Conservation (phyloP, 108 stramenopile species). For the Seminavis robusta region DNA sequence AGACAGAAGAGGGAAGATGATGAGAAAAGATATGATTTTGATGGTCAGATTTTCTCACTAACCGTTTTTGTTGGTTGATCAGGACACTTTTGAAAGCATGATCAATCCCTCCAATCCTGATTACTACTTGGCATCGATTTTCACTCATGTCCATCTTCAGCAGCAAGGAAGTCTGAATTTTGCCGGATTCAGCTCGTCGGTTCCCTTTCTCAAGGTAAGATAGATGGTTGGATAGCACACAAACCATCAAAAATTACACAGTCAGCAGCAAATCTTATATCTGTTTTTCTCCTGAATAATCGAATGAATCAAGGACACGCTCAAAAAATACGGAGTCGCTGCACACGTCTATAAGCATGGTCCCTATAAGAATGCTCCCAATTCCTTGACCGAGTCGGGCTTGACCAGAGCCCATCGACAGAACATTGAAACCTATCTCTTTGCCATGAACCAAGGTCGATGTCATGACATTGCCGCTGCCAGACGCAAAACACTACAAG, state of each 20-base stretch:
- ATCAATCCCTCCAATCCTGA: constrained; percentile 39
- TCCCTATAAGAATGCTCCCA: constrained; percentile 72
- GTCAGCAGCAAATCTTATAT: too few relatives aligned
- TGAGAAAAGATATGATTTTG: too few relatives aligned
- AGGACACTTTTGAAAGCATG: constrained; percentile 44
- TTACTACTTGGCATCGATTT: constrained; percentile 66
- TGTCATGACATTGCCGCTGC: constrained; percentile 42
- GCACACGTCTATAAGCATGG: constrained; percentile 82
- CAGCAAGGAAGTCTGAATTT: constrained; percentile 56
- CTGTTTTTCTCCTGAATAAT: too few relatives aligned
- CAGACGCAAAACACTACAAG: neutral
- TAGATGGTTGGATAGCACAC: too few relatives aligned
- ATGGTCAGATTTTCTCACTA: neutral
- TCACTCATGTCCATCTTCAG: constrained; percentile 63
- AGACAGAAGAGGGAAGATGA: too few relatives aligned
- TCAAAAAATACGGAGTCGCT: constrained; percentile 67
- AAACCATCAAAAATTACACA: too few relatives aligned
- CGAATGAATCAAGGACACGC: too few relatives aligned
- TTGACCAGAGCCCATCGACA: constrained; percentile 57
- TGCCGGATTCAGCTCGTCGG: constrained; percentile 41
- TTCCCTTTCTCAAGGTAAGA: constrained; percentile 53
- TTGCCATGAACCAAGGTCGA: constrained; percentile 45
- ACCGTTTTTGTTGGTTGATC: neutral
- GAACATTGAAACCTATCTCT: constrained; percentile 32
- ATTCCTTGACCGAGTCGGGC: constrained; percentile 50